Percentiles rank a stretch among this genome's conserved stretches.
phyloP scores from a whole-genome alignment of 2,329 filamentous ascomycete genomes.

The Fusarium guadeloupense region DNA sequence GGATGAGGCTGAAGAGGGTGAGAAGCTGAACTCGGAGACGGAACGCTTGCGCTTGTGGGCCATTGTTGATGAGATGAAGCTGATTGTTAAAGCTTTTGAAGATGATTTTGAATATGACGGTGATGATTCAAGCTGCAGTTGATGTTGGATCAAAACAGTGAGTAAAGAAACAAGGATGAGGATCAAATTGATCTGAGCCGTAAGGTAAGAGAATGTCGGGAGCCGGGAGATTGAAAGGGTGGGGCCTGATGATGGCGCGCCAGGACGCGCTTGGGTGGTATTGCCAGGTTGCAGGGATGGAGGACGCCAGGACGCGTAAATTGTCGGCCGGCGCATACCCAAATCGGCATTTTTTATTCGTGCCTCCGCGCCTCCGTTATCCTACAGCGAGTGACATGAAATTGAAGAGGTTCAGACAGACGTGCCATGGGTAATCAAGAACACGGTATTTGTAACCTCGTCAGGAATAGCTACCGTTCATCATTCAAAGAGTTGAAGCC shows the following conservation, averaged over 20 bases:
- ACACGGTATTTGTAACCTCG: too few species aligned
- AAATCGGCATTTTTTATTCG: too few species aligned
- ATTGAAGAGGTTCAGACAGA: too few species aligned
- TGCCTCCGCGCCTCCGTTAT: too few species aligned
- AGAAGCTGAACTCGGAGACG: conserved; percentile 63
- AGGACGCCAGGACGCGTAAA: too few species aligned
- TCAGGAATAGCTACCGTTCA: too few species aligned
- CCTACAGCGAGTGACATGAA: too few species aligned
- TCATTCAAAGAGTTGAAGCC: too few species aligned
- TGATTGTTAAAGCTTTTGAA: background rate
- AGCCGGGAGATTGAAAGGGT: background rate
- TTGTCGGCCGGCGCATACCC: too few species aligned
- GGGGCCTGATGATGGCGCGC: conserved; percentile 24
- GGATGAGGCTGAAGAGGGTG: conserved; percentile 55
- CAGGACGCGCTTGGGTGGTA: too few species aligned
- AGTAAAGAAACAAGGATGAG: background rate
- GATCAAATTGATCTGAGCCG: background rate
- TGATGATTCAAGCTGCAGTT: background rate
- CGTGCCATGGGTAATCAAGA: too few species aligned
- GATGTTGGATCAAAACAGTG: background rate
- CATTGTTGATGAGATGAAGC: conserved; percentile 35
- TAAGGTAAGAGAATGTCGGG: conserved; percentile 10
- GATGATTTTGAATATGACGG: background rate
- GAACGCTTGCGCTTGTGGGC: conserved; percentile 72
- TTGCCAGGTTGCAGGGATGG: too few species aligned